Percentiles rank a stretch among this genome's conserved stretches.
phyloP scores from a whole-genome alignment of 75 land plant species.

The Cryptomeria japonica region DNA sequence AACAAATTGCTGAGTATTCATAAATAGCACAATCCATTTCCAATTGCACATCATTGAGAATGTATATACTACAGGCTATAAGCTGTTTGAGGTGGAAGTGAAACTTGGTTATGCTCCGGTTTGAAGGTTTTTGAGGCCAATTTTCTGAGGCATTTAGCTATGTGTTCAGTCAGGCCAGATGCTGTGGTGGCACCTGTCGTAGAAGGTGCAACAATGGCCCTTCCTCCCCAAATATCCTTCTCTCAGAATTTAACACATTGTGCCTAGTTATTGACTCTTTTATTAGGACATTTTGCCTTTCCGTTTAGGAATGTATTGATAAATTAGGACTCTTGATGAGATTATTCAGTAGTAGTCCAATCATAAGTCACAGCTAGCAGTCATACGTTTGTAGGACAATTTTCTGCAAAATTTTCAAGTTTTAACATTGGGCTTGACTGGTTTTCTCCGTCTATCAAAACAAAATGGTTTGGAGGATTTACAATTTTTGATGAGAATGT shows the following conservation, averaged over 20 bases:
- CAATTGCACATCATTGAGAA: neutral
- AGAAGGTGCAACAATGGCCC: neutral
- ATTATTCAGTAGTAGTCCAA: neutral
- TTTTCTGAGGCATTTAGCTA: neutral
- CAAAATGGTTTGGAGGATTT: neutral
- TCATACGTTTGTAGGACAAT: neutral
- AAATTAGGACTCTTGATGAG: neutral
- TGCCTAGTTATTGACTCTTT: neutral
- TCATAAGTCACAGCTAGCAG: neutral
- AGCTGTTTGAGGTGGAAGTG: neutral
- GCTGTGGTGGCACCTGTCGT: neutral
- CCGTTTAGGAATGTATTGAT: neutral
- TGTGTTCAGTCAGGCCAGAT: neutral
- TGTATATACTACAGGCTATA: neutral
- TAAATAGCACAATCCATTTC: neutral
- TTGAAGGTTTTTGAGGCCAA: neutral
- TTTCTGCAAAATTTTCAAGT: neutral
- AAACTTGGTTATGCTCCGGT: neutral
- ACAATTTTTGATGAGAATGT: neutral
- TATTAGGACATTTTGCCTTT: neutral
- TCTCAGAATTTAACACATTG: neutral
- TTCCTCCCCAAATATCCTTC: neutral
- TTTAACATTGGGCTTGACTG: neutral
- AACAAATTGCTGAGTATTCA: neutral
- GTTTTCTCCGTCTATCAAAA: neutral